Evolutionary conservation across 2,329 filamentous ascomycete genomes (phyloP).

Genomic region (Colletotrichum sp.): DNA sequence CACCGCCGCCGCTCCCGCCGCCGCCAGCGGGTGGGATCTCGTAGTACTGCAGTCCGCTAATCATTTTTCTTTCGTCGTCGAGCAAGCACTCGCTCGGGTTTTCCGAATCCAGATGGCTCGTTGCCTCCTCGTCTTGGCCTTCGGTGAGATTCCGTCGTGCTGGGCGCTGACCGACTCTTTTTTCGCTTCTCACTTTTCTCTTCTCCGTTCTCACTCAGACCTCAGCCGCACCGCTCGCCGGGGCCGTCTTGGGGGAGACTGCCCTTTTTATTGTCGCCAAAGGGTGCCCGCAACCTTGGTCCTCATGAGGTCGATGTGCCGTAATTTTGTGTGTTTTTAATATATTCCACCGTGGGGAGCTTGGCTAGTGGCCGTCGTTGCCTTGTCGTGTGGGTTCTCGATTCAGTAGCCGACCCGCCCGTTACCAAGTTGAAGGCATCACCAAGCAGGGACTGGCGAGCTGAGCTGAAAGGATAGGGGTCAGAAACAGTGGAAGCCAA

Average conservation of each 20-base stretch:
- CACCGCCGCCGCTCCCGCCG: background rate
- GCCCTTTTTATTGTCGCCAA: conserved; percentile 2
- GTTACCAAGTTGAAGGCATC: conserved; percentile 9
- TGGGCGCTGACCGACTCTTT: background rate
- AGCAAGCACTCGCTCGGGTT: background rate
- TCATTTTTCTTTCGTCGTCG: background rate
- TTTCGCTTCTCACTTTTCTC: background rate
- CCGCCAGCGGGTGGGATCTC: background rate
- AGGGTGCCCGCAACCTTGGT: background rate
- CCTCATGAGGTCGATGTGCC: conserved; percentile 18
- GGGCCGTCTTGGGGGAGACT: background rate
- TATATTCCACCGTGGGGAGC: conserved; percentile 15
- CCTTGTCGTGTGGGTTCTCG: conserved; percentile 14
- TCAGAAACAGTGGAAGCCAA: background rate
- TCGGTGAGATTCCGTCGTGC: background rate
- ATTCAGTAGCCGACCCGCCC: conserved; percentile 15
- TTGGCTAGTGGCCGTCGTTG: conserved; percentile 5
- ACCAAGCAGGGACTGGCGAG: background rate
- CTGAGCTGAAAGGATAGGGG: background rate
- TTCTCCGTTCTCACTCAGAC: background rate
- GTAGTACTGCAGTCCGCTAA: conserved; percentile 15
- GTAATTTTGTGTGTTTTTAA: conserved; percentile 10
- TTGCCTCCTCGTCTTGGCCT: background rate
- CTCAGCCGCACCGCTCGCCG: background rate
- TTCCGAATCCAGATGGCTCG: background rate